Evolutionary conservation across 139 green algal species (phyloP), one percentile per base, ranked within the genome.

Genomic region (Tetratostichococcus sp.): DNA sequence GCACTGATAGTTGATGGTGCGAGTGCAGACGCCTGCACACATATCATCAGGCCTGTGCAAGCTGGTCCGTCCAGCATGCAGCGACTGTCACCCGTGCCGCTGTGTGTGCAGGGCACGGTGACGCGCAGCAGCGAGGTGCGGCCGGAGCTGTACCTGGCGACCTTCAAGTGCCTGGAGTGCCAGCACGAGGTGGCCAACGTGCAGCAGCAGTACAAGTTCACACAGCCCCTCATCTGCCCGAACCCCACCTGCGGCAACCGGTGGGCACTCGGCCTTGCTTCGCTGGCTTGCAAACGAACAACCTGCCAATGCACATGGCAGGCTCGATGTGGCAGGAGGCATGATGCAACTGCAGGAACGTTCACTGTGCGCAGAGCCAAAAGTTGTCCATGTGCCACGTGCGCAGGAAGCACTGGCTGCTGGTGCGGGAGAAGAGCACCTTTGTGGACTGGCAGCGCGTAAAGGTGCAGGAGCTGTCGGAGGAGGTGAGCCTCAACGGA

Each of bases 401-500:
- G 50, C 19, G 43, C 81, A 93, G 92, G 73, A 88, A 84, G 16
- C 74, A 80, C 22, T 99, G 89, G 86, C 79, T 67, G n/a, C 83
- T 98, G 50, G 71, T 93, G 39, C 87, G 89, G n/a, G 91, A 98
- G 34, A 81, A 97, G 68, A 97, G 88, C 77, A 87, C 86, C 1
- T 99, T 99, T 85, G 89, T 98, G 31, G 96, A 99, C 86, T 99
- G 96, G 96, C 96, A 99, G 89, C 87, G 94, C 26, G 83, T 95
- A 30, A 93, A 95, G 67, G 91, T 99, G 71, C 96, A 99, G 87
- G 96, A 99, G 83, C 90, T 88, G 35, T 81, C 89, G 5, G 92
- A 96, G 39, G 94, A 98, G 86, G 94, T 97, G 59, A 39, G 71
- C 11, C n/a, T 22, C n/a, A 0, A 19, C 33, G 68, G 30, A n/a